phyloP scores from a whole-genome alignment of 139 green algal species.

The Closterium sp. region DNA sequence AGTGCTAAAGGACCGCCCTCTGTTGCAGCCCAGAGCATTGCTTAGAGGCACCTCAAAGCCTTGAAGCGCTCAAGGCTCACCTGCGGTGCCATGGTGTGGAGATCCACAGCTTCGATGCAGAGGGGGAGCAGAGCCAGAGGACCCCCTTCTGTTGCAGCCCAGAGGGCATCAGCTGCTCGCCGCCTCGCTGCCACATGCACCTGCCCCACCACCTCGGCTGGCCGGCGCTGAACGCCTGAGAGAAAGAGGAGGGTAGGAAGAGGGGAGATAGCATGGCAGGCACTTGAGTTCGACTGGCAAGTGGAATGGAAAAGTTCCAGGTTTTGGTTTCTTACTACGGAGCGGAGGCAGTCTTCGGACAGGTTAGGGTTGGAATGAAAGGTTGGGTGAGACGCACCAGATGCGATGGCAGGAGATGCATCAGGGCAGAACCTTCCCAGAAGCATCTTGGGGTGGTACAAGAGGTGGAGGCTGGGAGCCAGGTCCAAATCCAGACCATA shows the following conservation, averaged over 20 bases:
- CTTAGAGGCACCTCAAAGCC: too few relatives aligned
- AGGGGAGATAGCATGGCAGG: too few relatives aligned
- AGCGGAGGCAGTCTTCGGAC: too few relatives aligned
- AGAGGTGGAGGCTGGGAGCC: slow-evolving; percentile 15
- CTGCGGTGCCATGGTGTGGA: too few relatives aligned
- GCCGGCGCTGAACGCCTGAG: slow-evolving; percentile 30
- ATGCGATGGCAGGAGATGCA: slow-evolving; percentile 22
- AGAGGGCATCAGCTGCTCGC: slow-evolving; percentile 3
- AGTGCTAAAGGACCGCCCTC: background rate
- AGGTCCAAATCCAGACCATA: slow-evolving; percentile 37
- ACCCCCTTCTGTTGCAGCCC: slow-evolving; percentile 12
- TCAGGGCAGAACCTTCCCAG: slow-evolving; percentile 34
- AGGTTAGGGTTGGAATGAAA: too few relatives aligned
- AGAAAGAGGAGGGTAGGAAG: background rate
- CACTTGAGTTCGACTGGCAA: background rate
- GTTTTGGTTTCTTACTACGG: too few relatives aligned
- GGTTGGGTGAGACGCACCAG: background rate
- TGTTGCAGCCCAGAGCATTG: slow-evolving; percentile 24
- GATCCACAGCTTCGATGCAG: too few relatives aligned
- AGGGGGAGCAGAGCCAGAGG: slow-evolving; percentile 8
- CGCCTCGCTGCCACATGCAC: slow-evolving; percentile 32
- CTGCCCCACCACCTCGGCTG: slow-evolving; percentile 45
- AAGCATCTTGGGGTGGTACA: slow-evolving; percentile 49
- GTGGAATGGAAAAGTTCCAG: background rate
- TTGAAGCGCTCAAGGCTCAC: too few relatives aligned